Base-by-base conservation (phyloP, 2,329 filamentous ascomycete species). In the Botryotinia globosa region DNA sequence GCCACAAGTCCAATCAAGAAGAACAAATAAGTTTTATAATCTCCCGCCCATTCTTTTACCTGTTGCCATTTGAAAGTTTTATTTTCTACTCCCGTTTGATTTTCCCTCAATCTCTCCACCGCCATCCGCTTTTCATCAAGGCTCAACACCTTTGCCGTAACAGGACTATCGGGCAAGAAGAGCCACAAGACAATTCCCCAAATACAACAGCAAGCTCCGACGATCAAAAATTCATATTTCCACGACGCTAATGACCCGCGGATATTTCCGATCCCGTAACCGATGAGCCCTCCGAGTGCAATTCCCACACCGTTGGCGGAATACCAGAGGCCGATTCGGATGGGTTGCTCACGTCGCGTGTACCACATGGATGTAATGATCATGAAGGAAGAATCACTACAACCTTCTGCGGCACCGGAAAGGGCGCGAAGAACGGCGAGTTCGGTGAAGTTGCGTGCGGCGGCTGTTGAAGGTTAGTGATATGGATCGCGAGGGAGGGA, bases 261-360 rank as follows among this genome's bases (percentile, higher is more conserved):
- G 59, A 89, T 82, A 74, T 90, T 87, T 0, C 88, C 88, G 12
- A 89, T 81, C 4, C 85, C 87, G 73, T 87, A 90, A 0, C 88
- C 74, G 10, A 91, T 78, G 0, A 86, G 83, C 0, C 88, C 87
- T 48, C 75, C 88, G 70, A 89, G 86, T 83, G 89, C 87, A 32
- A 87, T 88, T 3, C 87, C 88, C 20, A 90, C 82, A 3, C 88
- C 88, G 75, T 89, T 89, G 2, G 85, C 87, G 74, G 85, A 86
- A 76, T 88, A 89, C 79, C 87, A 90, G 0, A 84, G 81, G 67
- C 86, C 86, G 10, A 90, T 88, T 0, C 89, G 83, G 3, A 87
- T 83, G 0, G 89, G 88, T 76, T 91, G 89, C 76, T 92, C 87
- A 4, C 84, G 83, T 16, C 88, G 83, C 1, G 88, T 90, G 76